Evolutionary conservation across 148 eudicot species (phyloP).

Genomic region (Heliosperma pusillum): DNA sequence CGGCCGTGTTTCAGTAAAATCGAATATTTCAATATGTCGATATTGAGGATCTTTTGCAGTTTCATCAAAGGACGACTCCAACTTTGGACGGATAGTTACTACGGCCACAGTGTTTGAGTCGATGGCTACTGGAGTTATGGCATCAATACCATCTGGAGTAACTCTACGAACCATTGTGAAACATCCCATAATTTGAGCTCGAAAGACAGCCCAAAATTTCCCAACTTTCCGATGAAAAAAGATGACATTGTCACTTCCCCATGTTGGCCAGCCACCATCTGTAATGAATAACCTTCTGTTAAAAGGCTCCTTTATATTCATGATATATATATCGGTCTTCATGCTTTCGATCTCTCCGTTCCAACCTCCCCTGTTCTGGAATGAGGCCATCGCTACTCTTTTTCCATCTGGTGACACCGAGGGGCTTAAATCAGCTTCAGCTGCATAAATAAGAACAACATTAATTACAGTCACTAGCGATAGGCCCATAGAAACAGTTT

Average conservation of each 20-base stretch:
- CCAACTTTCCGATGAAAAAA: constrained; percentile 10
- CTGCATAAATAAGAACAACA: background rate
- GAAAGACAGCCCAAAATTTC: constrained; percentile 10
- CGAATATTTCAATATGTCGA: constrained; percentile 20
- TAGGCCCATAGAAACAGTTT: too few relatives aligned
- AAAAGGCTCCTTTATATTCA: constrained; percentile 2
- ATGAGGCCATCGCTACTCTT: constrained; percentile 16
- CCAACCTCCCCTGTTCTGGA: constrained; percentile 11
- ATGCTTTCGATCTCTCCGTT: constrained; percentile 16
- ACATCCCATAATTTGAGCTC: background rate
- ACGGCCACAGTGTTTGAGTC: constrained; percentile 1
- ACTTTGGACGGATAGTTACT: constrained; percentile 15
- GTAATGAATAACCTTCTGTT: background rate
- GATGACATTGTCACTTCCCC: constrained; percentile 17
- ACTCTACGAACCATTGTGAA: background rate
- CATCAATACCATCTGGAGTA: background rate
- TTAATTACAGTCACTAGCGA: too few relatives aligned
- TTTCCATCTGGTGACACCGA: constrained; percentile 14
- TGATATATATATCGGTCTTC: constrained; percentile 2
- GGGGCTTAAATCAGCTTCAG: constrained; percentile 17
- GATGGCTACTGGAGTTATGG: constrained; percentile 14
- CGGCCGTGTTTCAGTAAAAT: too few relatives aligned
- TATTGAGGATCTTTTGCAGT: background rate
- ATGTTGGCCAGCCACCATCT: constrained; percentile 18
- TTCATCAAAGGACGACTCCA: background rate